Base-by-base conservation (phyloP, 371 early-diverging fungal genomes). In the Mucor racemosus region DNA sequence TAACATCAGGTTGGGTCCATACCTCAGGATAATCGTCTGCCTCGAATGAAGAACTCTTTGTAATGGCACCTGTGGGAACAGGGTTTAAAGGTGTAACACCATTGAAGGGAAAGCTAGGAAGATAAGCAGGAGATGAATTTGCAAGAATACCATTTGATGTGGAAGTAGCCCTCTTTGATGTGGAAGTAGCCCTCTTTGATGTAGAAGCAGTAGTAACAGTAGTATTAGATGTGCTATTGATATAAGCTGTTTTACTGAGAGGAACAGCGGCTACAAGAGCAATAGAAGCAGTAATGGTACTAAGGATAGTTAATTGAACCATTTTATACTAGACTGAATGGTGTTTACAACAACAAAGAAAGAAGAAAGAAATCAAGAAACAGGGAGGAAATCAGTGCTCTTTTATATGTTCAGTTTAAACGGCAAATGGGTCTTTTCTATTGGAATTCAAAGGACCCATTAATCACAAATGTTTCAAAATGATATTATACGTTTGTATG, bases 61-160 rank as follows among this genome's bases (percentile, higher is more conserved):
- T 31, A 33, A 67, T 39, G 21, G 67, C 58, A 15, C 64, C 72
- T 10, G 72, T 72, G 13, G 72, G 72, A 36, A 71, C 57, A 17
- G 71, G 67, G 14, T n/a, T 53, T 13, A 41, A 33, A 5, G 56
- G 41, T 4, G 21, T 61, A 17, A 17, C 11, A 26, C 61, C 58
- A 26, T 55, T 38, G 21, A 41, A 64, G 1, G 48, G 55, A 41
- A 69, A 66, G 14, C 41, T 36, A 21, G 69, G 66, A 42, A 69
- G 46, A 40, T 60, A 75, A 14, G 42, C 58, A 31, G 76, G 76
- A 19, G 69, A 68, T n/a, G 38, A 14, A 10, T 35, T 31, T 17
- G 75, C 64, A 19, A 73, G 59, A 11, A 71, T 42, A 39, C 67
- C 67, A 39, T 39, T 42, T n/a, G 60, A 50, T 7, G 53, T 50